Base-by-base conservation (phyloP, 2,329 filamentous ascomycete species). In the Claviceps spartinae region DNA sequence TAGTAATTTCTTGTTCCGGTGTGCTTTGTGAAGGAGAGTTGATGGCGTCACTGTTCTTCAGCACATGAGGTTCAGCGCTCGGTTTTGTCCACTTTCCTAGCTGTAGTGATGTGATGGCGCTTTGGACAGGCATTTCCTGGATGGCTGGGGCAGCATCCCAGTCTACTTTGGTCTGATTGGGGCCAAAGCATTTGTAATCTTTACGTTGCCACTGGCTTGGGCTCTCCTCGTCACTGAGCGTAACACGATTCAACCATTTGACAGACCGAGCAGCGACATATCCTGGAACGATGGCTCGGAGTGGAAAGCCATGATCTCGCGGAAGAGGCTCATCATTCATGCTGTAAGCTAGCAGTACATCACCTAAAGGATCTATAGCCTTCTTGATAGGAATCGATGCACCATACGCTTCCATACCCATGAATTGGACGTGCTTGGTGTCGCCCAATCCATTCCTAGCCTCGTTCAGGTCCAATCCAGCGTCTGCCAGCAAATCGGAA, bases 141-240 rank as follows among this genome's bases (percentile, higher is more conserved):
- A 85, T 85, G 2, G 79, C 72, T 11, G 75, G 76, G 7, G 82
- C 81, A 24, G 69, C 69, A 48, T 80, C 77, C 81, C 81, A 85
- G 63, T 83, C 74, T 5, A 79, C 74, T 22, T 73, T 72, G 36
- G 68, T 68, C 62, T 81, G 73, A 59, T 83, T 83, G 3, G 82
- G 81, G 0, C 81, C 79, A 54, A 85, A 84, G 59, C 76, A 79
- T 62, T 85, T 85, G 66, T 86, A 85, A 61, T 86, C 82, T 18
- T 76, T 72, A 22, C 78, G 72, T 61, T 85, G 81, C 81, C 81
- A 83, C 60, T 83, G 76, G 44, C 75, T 81, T 3, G 73, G 66
- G 57, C 79, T 82, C 63, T 86, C 83, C 56, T 86, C 82, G 52
- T 81, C 79, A 41, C 79, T 78, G 1, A 86, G 69, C 0, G 77